Evolutionary conservation across 257 asterid species (phyloP).

Genomic region (Solanum habrochaites): DNA sequence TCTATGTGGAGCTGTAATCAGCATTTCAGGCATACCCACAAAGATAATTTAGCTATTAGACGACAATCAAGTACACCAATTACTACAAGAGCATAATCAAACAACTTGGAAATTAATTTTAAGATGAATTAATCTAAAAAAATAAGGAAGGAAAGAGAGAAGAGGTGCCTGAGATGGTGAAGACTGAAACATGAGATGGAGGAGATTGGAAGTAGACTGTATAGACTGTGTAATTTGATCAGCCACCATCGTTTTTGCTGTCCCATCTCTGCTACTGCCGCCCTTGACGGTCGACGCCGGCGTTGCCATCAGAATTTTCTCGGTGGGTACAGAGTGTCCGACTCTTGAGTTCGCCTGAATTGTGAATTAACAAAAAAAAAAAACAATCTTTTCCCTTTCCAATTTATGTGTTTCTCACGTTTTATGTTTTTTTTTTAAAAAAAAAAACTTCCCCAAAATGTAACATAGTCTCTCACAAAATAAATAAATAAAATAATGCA

Average conservation of each 20-base stretch:
- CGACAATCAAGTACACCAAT: background rate
- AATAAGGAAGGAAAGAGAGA: background rate
- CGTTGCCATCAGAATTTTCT: background rate
- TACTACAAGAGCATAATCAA: background rate
- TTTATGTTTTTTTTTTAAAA: background rate
- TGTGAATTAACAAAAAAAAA: background rate
- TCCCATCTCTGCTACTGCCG: constrained; percentile 34
- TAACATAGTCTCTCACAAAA: no score
- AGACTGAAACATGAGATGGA: constrained; percentile 82
- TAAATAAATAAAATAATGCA: no score
- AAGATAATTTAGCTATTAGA: background rate
- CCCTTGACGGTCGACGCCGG: background rate
- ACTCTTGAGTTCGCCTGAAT: background rate
- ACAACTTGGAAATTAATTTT: background rate
- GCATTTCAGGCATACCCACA: background rate
- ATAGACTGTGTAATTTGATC: constrained; percentile 77
- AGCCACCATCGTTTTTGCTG: constrained; percentile 51
- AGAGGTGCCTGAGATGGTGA: constrained; percentile 10
- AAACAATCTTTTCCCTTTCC: background rate
- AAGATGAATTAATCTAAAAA: background rate
- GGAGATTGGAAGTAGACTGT: constrained; percentile 80
- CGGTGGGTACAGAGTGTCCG: background rate
- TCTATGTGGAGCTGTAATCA: background rate
- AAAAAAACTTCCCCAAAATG: no score
- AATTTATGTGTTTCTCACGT: background rate